Percentiles rank a stretch among this genome's conserved stretches.
These are phyloP conservation scores for Talaromyces rugulosus DNA, from an alignment of 2,329 filamentous ascomycete genomes.

Conservation along the genomic window DNA sequence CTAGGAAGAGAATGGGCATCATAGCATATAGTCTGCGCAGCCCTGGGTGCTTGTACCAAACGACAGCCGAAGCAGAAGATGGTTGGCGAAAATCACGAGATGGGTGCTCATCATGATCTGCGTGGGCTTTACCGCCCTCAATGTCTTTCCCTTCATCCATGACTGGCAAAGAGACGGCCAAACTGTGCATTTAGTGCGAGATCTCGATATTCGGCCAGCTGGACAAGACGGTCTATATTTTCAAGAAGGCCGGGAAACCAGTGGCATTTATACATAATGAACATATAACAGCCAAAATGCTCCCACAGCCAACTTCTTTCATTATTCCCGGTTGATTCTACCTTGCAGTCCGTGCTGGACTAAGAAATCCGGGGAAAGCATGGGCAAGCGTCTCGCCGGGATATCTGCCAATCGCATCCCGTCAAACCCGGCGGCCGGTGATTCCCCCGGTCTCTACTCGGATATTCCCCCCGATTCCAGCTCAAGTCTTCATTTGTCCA, in stretches of 20 bases:
- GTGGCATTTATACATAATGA: background rate
- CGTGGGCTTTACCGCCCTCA: background rate
- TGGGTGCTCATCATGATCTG: background rate
- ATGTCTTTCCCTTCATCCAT: background rate
- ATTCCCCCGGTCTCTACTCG: background rate
- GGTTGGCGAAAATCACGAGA: background rate
- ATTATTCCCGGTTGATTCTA: background rate
- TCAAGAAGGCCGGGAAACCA: background rate
- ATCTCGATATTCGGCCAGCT: too few relatives aligned
- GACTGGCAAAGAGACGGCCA: background rate
- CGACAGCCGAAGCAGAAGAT: background rate
- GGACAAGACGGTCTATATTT: background rate
- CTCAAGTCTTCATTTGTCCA: too few relatives aligned
- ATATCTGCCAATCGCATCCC: slow-evolving; percentile 7
- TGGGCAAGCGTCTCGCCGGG: slow-evolving; percentile 6
- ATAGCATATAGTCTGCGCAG: slow-evolving; percentile 54
- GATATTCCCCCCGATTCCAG: background rate
- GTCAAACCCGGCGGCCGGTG: background rate
- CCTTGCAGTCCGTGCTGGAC: slow-evolving; percentile 14
- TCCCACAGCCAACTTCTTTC: too few relatives aligned
- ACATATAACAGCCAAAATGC: background rate
- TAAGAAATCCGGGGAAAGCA: background rate
- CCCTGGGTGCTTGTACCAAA: slow-evolving; percentile 55
- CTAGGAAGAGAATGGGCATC: slow-evolving; percentile 47
- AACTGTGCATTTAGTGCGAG: background rate